Percentiles rank a stretch among this genome's conserved stretches.
These are phyloP conservation scores for Ganoderma lingzhi DNA, from an alignment of 1,284 basidiomycete genomes.

Conservation along the genomic window DNA sequence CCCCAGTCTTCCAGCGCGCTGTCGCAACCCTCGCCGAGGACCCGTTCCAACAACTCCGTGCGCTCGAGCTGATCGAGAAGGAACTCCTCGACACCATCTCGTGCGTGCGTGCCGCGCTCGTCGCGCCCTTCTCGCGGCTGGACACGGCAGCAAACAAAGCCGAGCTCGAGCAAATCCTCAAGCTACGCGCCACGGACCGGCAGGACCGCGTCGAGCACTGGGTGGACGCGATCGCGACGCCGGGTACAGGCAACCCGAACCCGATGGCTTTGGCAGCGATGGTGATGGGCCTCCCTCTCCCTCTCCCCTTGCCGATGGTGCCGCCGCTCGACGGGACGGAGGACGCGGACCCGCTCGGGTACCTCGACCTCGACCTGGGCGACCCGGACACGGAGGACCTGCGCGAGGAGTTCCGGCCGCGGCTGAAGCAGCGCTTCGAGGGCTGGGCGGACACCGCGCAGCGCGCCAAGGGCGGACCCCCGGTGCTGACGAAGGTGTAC, in stretches of 20 bases:
- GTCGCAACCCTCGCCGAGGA: conserved; percentile 47
- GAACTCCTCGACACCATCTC: conserved; percentile 57
- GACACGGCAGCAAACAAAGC: conserved; percentile 46
- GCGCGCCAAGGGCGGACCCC: conserved; percentile 46
- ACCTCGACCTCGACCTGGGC: conserved; percentile 57
- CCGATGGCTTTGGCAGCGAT: conserved; percentile 72
- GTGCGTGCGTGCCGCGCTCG: conserved; percentile 52
- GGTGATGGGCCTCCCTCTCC: conserved; percentile 72
- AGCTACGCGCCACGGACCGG: conserved; percentile 50
- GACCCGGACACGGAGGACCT: conserved; percentile 68
- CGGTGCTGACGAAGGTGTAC: conserved; percentile 51
- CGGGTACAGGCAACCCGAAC: conserved; percentile 46
- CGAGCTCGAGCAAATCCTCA: conserved; percentile 55
- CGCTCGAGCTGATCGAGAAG: conserved; percentile 54
- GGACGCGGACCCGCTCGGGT: conserved; percentile 49
- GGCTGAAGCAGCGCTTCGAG: conserved; percentile 60
- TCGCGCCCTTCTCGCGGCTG: conserved; percentile 56
- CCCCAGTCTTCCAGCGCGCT: conserved; percentile 52
- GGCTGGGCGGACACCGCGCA: conserved; percentile 57
- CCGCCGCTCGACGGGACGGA: conserved; percentile 48
- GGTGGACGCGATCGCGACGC: conserved; percentile 58
- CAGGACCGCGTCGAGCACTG: conserved; percentile 57
- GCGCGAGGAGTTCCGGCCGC: conserved; percentile 64
- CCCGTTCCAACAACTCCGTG: conserved; percentile 42
- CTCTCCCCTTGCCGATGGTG: conserved; percentile 57